Conservation (phyloP, 1,284 basidiomycete genomes). For the Ustilago loliicola region DNA sequence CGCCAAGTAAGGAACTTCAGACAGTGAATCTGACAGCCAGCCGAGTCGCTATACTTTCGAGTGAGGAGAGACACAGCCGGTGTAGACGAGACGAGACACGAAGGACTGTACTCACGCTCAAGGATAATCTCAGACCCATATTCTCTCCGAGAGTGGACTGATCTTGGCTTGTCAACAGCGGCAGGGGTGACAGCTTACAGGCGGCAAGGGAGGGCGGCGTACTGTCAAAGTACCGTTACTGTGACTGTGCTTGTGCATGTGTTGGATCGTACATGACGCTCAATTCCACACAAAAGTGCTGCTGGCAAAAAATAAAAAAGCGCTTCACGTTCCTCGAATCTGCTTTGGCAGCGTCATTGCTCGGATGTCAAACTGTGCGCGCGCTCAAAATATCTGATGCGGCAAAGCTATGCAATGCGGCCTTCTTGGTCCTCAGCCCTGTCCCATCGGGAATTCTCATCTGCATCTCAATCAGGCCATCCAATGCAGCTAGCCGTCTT, state of each 20-base stretch:
- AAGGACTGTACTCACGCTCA: too few relatives aligned
- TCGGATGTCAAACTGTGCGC: neutral
- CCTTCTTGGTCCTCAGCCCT: slow-evolving; percentile 8
- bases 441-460: slow-evolving; percentile 16
- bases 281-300: neutral
- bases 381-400: slow-evolving; percentile 5
- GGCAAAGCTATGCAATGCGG: slow-evolving; percentile 5
- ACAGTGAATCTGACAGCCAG: neutral
- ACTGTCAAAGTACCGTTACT: neutral
- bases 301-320: neutral
- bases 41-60: neutral
- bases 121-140: too few relatives aligned
- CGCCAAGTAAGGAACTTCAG: neutral
- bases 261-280: slow-evolving; percentile 3
- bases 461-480: neutral
- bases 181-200: neutral
- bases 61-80: too few relatives aligned
- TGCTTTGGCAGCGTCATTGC: neutral
- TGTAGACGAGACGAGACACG: too few relatives aligned
- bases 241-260: slow-evolving; percentile 13
- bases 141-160: too few relatives aligned
- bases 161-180: neutral
- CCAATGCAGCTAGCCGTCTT: slow-evolving; percentile 1
- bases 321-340: slow-evolving; percentile 18
- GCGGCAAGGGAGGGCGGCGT: slow-evolving; percentile 12